A percentile compares a stretch with the other conserved stretches of the same genome.
phyloP scores from a whole-genome alignment of 1,284 basidiomycete genomes.

The Fomes fomentarius region DNA sequence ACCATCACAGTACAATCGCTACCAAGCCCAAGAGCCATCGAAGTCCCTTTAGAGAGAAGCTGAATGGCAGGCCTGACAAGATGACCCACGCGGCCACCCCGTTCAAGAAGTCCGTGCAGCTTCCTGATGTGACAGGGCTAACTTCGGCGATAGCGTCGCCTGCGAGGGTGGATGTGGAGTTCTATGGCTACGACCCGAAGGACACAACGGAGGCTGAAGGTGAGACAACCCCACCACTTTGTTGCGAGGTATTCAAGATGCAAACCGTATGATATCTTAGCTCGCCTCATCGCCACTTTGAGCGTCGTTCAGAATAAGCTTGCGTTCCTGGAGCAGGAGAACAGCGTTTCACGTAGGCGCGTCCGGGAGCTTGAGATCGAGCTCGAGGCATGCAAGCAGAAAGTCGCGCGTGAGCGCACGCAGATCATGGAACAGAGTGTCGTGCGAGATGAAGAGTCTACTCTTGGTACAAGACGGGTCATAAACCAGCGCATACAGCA shows the following conservation, averaged over 20 bases:
- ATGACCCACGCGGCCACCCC: constrained; percentile 22
- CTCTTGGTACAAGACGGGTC: constrained; percentile 11
- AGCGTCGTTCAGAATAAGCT: constrained; percentile 68
- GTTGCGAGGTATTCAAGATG: too few relatives aligned
- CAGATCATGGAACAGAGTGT: constrained; percentile 57
- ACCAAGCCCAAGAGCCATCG: constrained; percentile 22
- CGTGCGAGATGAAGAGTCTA: constrained; percentile 27
- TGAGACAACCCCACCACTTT: too few relatives aligned
- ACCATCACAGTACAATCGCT: constrained; percentile 28
- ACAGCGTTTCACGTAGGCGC: constrained; percentile 74
- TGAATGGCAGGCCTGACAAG: constrained; percentile 16
- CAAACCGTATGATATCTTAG: constrained; percentile 43
- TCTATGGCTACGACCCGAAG: constrained; percentile 51
- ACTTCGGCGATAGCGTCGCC: constrained; percentile 77
- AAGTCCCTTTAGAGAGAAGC: constrained; percentile 24
- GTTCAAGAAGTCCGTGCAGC: constrained; percentile 44
- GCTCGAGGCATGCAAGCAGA: constrained; percentile 74
- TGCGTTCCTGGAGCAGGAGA: constrained; percentile 76
- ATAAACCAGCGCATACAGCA: constrained; percentile 10
- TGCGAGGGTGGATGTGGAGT: constrained; percentile 52
- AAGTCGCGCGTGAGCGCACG: constrained; percentile 69
- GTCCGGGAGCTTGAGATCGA: constrained; percentile 84
- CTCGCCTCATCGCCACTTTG: constrained; percentile 61
- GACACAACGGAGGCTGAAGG: constrained; percentile 65
- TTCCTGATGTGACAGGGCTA: constrained; percentile 80